Base-by-base conservation (phyloP, 495 filamentous ascomycete genomes). In the Symbiotaphrina buchneri region DNA sequence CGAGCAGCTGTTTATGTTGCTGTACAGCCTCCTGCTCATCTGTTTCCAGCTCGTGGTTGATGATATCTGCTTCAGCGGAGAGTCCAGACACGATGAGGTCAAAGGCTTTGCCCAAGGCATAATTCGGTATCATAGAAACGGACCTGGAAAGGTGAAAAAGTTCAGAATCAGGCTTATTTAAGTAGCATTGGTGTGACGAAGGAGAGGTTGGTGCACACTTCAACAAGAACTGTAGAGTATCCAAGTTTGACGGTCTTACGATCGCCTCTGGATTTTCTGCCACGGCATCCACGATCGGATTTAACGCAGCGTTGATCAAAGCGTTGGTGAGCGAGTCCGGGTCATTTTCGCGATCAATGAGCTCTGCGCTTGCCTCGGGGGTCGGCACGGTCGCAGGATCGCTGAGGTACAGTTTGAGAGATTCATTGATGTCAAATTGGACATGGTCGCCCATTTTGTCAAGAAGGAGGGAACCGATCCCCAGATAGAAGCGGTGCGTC, bases 351-450 rank as follows among this genome's bases (percentile, higher is more conserved):
- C 82, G 87, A 38, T 95, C 87, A 33, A 83, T 54, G 24, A 99
- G 65, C 30, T 72, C 72, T 19, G 71, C 48, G 41, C 91, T 76
- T 17, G 85, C 87, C 47, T 93, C 83, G 19, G 75, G 68, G n/a
- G 81, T 93, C 3, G 75, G 62, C 21, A 95, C 68, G 24, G 64
- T 64, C 27, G 71, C 57, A 1, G 90, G 90, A 53, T 93, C 81
- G 55, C 76, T 80, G 60, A 91, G 74, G 53, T 99, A 95, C 46
- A 76, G 64, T 59, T 91, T 94, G 52, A 95, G 72, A 38, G 82
- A 75, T 45, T 87, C 72, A 53, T 93, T 94, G 50, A 99, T 77
- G 48, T 95, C 80, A 53, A 95, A 99, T 37, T 71, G 66, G 41
- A 78, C 58, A 37, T 58, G 56, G 31, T 65, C 59, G 46, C 78